Percentiles rank a stretch among this genome's conserved stretches.
These are phyloP conservation scores for Aspergillus costaricaensis DNA, from an alignment of 2,329 filamentous ascomycete species.

Conservation along the genomic window DNA sequence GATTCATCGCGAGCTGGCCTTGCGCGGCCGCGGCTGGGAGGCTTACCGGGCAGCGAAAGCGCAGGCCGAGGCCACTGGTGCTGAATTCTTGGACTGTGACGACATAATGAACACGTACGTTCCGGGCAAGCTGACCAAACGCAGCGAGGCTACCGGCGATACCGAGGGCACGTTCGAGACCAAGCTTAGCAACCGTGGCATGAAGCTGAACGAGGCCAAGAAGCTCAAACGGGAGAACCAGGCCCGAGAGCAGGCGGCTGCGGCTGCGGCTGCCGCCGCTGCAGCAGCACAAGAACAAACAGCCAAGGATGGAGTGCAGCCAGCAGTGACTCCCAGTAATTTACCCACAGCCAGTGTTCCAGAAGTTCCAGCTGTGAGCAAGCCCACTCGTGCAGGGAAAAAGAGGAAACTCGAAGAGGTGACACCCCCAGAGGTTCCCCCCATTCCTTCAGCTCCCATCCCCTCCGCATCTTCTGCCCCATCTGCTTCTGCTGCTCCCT, in stretches of 20 bases:
- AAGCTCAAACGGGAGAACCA: constrained; percentile 60
- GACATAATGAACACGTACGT: constrained; percentile 42
- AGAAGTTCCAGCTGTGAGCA: constrained; percentile 15
- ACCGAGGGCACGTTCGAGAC: constrained; percentile 48
- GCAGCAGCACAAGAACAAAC: constrained; percentile 25
- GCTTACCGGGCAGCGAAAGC: constrained; percentile 53
- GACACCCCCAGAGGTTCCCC: constrained; percentile 31
- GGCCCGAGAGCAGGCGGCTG: constrained; percentile 51
- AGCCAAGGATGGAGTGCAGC: constrained; percentile 16
- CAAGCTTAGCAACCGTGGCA: constrained; percentile 59
- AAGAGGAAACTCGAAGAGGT: constrained; percentile 60
- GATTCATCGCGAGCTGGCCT: constrained; percentile 65
- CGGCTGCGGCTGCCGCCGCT: constrained; percentile 15
- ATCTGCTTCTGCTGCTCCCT: not conserved
- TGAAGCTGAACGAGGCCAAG: constrained; percentile 63
- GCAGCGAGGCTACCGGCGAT: constrained; percentile 44
- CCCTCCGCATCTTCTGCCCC: not conserved
- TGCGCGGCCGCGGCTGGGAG: constrained; percentile 57
- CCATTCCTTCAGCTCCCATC: not conserved
- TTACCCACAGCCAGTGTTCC: constrained; percentile 11
- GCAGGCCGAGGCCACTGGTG: constrained; percentile 53
- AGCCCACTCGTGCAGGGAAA: constrained; percentile 25
- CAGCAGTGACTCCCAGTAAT: constrained; percentile 12
- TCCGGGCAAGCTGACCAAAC: constrained; percentile 42
- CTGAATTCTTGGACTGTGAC: constrained; percentile 60